Percentiles rank a stretch among this genome's conserved stretches.
Evolutionary conservation across 1,284 basidiomycete genomes (phyloP).

Genomic region (Ustilago trichophora): DNA sequence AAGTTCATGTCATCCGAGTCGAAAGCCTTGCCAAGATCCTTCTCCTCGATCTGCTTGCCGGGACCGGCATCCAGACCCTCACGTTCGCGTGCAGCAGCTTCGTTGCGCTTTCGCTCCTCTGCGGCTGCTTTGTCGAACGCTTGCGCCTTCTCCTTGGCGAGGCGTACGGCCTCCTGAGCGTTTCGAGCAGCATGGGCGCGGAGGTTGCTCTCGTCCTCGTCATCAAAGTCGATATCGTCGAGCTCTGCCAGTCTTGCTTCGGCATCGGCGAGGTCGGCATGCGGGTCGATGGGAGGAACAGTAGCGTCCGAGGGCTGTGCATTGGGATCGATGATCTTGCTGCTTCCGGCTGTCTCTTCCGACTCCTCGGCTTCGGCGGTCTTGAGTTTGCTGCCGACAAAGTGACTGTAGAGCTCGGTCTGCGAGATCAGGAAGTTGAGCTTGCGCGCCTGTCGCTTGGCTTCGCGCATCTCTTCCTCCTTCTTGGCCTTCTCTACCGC

Average conservation of each 20-base stretch:
- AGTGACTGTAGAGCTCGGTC: conserved; percentile 98
- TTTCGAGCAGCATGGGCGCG: conserved; percentile 87
- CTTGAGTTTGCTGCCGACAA: conserved; percentile 97
- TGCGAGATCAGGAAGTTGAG: conserved; percentile 99
- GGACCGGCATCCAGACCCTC: conserved; percentile 30
- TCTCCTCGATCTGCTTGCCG: conserved; percentile 48
- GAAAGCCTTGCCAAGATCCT: conserved; percentile 62
- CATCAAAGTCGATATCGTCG: conserved; percentile 90
- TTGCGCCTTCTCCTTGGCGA: conserved; percentile 81
- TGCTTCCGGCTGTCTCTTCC: conserved; percentile 70
- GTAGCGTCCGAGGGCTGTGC: conserved; percentile 47
- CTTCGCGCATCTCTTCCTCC: conserved; percentile 96
- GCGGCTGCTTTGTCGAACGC: conserved; percentile 86
- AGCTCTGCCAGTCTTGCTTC: conserved; percentile 68
- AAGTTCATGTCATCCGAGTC: conserved; percentile 92
- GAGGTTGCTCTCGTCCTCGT: conserved; percentile 90
- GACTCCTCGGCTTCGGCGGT: conserved; percentile 88
- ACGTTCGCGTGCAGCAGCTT: conserved; percentile 69
- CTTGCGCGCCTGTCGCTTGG: conserved; percentile 92
- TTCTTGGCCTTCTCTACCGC: conserved; percentile 73
- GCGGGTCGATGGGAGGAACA: conserved; percentile 73
- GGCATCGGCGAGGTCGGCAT: conserved; percentile 69
- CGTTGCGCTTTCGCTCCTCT: conserved; percentile 75
- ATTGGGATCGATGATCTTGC: conserved; percentile 46
- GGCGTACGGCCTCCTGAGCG: conserved; percentile 85